Evolutionary conservation across 148 eudicot species (phyloP), one percentile per base, ranked within the genome.

Genomic region (Linanthus parryae): DNA sequence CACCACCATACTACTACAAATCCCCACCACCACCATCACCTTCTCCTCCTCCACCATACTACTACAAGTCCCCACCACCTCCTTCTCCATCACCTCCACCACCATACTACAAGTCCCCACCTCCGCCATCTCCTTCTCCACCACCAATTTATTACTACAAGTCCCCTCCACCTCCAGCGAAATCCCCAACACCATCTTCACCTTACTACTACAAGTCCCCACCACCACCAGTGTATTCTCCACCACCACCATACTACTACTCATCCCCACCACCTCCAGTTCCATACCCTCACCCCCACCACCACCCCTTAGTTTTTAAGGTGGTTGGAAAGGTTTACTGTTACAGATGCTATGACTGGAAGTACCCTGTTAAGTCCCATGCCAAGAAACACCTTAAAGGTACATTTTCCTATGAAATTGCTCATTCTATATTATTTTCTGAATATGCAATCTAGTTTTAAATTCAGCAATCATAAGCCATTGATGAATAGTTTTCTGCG

Each of bases 21-120:
- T 73, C 78, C 0, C 73, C 78, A 21, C 65, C 69, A 28, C 71
- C 71, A 24, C 70, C 71, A 0, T 68, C 76, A 7, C 71, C 76
- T n/a, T 56, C 72, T 9, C 77, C n/a, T n/a, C n/a, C n/a, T n/a
- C n/a, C 77, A 22, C 61, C 61, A 0, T 73, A 73, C 38, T 12
- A 31, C 3, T 63, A 67, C 44, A 41, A 58, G 26, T 47, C 52
- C 1, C 52, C 52, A 25, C 52, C 52, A 3, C 52, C 52, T 8
- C 52, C 52, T 5, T 5, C n/a, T n/a, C n/a, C n/a, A n/a, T n/a
- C n/a, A n/a, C n/a, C n/a, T n/a, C n/a, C n/a, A n/a, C n/a, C n/a
- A n/a, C n/a, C 35, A 5, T 31, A 31, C 35, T 5, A 31, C 5
- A n/a, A n/a, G n/a, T 62, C 64, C 2, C 61, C 68, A 1, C 68